Evolutionary conservation across 202 grass and related monocot species (phyloP).

Genomic region (Carex sylvatica): DNA sequence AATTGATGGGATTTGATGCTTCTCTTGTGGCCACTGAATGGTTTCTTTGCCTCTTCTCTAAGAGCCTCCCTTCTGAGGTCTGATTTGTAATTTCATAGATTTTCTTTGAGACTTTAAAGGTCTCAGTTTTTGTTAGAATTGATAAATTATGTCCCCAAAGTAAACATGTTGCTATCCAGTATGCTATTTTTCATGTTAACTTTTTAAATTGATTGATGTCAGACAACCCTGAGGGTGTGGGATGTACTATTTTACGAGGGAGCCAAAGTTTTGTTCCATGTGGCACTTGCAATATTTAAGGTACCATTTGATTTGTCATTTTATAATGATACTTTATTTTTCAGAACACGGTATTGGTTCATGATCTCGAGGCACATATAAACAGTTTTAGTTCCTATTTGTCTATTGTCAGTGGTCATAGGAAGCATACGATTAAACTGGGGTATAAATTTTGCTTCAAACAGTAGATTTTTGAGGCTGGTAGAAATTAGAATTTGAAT

Average conservation of each 20-base stretch:
- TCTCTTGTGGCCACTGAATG: conserved; percentile 97
- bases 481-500: not conserved
- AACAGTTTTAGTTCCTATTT: not conserved
- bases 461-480: not conserved
- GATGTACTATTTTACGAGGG: conserved; percentile 98
- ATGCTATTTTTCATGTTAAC: not conserved
- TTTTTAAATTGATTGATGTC: conserved; percentile 22
- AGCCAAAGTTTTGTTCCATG: conserved; percentile 96
- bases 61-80: conserved; percentile 97
- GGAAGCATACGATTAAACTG: not conserved
- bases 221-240: conserved; percentile 97
- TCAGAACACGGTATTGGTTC: not conserved
- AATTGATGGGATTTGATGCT: conserved; percentile 90
- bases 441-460: not conserved
- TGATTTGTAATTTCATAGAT: not conserved
- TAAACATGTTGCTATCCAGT: not conserved
- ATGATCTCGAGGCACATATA: not conserved
- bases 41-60: conserved; percentile 96
- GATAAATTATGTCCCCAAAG: not conserved
- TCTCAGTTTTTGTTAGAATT: conserved; percentile 3
- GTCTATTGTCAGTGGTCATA: not conserved
- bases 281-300: conserved; percentile 96
- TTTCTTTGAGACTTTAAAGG: not conserved
- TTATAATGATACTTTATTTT: not conserved
- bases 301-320: conserved; percentile 33